Base-by-base conservation (phyloP, 129 eudicot species). In the Chrysanthemum makinoi region DNA sequence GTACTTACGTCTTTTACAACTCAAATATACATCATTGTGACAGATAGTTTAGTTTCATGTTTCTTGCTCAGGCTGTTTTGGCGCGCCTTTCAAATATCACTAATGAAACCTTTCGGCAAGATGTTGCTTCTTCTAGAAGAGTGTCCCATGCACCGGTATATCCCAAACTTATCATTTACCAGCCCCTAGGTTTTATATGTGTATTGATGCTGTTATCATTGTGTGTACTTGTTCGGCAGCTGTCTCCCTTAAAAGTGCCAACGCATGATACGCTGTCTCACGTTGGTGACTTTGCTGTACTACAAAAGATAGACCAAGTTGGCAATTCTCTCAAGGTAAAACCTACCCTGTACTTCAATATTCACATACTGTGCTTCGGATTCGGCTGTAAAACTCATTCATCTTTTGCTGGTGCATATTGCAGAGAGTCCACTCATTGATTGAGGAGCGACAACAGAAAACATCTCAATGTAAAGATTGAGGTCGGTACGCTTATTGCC, bases 231-330 rank as follows among this genome's bases (percentile, higher is more conserved):
- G 47, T 60, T 64, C 28, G 50, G 80, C 82, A 87, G 92, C 66
- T 82, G 86, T 80, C 86, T 17, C 85, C 86, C 28, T 71, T 77
- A 65, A 85, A 53, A 75, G 51, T 82, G 16, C 24, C 63, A 51
- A 16, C 70, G 30, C 75, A 57, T 44, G 88, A 77, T 57, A 65
- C 85, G 2, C 10, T 74, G 9, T 61, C 89, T 62, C 85, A 72
- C 35, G 65, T 60, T 39, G 85, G 77, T 56, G 92, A 88, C 56
- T 18, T 61, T 52, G 79, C 70, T 62, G 74, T 89, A 72, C 72
- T 86, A 56, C 87, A 91, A 68, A 91, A 84, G 64, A 72, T 91
- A 63, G 97, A 91, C 72, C 91, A 91, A 80, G 87, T 86, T 73
- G 93, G 87, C 47, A 86, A 79, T 77, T 86, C 90, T 55, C 80